Percentiles rank a stretch among this genome's conserved stretches.
phyloP scores from a whole-genome alignment of 805 yeast species.

The Cyberlindnera petersonii region DNA sequence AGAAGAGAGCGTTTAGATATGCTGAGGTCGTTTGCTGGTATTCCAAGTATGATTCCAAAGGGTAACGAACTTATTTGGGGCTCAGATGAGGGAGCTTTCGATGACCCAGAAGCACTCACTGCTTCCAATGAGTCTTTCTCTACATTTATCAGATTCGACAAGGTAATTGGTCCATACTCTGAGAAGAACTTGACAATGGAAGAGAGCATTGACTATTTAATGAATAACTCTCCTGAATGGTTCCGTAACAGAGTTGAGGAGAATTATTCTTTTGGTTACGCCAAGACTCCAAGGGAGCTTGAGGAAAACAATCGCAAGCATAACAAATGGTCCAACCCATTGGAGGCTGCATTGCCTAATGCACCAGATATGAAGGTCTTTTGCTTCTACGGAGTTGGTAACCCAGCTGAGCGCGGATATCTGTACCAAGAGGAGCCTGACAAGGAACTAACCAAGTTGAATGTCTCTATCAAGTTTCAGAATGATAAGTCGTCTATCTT shows the following conservation, averaged over 20 bases:
- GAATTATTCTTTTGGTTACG: constrained; percentile 77
- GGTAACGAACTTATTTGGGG: constrained; percentile 96
- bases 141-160: constrained; percentile 62
- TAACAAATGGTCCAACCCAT: constrained; percentile 89
- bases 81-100: constrained; percentile 25
- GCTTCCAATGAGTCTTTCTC: constrained; percentile 47
- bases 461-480: constrained; percentile 68
- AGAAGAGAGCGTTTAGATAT: constrained; percentile 84
- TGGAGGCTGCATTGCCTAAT: constrained; percentile 85
- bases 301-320: constrained; percentile 62
- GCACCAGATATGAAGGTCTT: constrained; percentile 90
- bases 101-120: background rate
- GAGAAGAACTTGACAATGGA: constrained; percentile 55
- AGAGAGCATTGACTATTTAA: constrained; percentile 63
- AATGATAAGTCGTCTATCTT: constrained; percentile 60
- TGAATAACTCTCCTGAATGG: constrained; percentile 73
- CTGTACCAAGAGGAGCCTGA: constrained; percentile 69
- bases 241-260: constrained; percentile 57
- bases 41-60: constrained; percentile 93
- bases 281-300: constrained; percentile 58
- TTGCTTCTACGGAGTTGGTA: constrained; percentile 95
- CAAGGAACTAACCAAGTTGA: constrained; percentile 47
- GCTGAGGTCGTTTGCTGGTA: constrained; percentile 87
- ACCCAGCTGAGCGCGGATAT: constrained; percentile 93
- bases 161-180: constrained; percentile 41